phyloP scores from a whole-genome alignment of 179 eudicot genomes.

The Spergularia azorica region DNA sequence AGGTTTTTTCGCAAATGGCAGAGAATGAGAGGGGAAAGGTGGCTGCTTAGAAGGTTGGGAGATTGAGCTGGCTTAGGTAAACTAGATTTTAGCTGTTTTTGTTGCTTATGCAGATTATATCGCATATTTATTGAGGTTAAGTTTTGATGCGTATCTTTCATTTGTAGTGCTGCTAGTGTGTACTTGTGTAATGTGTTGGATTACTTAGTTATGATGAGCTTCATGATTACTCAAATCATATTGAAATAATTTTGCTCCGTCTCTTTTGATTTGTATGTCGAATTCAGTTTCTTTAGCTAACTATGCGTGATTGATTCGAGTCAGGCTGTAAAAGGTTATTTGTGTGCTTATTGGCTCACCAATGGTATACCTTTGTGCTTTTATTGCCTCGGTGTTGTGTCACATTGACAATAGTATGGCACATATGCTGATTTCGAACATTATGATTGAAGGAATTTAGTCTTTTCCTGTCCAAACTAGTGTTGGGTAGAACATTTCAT shows the following conservation, averaged over 20 bases:
- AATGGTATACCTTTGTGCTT: background rate
- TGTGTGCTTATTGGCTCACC: background rate
- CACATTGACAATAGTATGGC: background rate
- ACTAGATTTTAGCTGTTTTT: background rate
- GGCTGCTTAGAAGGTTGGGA: constrained; percentile 9
- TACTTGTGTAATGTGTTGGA: background rate
- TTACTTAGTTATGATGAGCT: background rate
- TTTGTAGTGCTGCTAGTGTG: background rate
- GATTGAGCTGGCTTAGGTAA: background rate
- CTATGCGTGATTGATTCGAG: background rate
- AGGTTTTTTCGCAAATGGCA: constrained; percentile 63
- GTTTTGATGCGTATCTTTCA: background rate
- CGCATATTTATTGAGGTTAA: background rate
- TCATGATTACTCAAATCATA: background rate
- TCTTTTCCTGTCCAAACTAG: background rate
- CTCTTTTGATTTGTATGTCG: background rate
- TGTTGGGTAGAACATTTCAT: background rate
- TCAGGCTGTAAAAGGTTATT: background rate
- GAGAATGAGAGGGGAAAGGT: constrained; percentile 43
- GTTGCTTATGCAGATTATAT: background rate
- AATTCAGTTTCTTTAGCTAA: background rate
- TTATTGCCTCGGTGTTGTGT: background rate
- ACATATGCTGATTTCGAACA: background rate
- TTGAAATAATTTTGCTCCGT: background rate
- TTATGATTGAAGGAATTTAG: background rate